phyloP scores from a whole-genome alignment of 2,329 filamentous ascomycete species.

The Truncatella angustata region DNA sequence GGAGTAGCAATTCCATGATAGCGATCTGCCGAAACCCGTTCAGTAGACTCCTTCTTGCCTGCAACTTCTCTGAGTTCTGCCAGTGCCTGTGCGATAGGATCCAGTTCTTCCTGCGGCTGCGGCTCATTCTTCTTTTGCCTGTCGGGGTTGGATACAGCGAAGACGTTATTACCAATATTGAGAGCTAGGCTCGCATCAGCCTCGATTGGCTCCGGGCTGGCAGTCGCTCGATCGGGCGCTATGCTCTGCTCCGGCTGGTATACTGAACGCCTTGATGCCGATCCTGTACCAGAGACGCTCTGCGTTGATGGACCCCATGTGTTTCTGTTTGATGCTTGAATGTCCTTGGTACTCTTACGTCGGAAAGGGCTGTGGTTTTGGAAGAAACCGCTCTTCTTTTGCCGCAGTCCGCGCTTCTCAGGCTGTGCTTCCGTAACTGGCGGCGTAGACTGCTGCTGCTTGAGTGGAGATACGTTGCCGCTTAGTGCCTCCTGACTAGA shows the following conservation, averaged over 20 bases:
- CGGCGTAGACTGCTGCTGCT: slow-evolving; percentile 43
- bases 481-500: slow-evolving; percentile 81
- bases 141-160: slow-evolving; percentile 82
- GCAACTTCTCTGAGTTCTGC: slow-evolving; percentile 86
- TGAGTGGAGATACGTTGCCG: slow-evolving; percentile 71
- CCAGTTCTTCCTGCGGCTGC: slow-evolving; percentile 59
- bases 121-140: slow-evolving; percentile 45
- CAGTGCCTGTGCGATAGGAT: slow-evolving; percentile 89
- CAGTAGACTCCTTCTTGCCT: slow-evolving; percentile 72
- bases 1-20: slow-evolving; percentile 94
- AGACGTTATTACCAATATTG: slow-evolving; percentile 94
- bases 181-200: slow-evolving; percentile 89
- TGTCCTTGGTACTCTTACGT: slow-evolving; percentile 82
- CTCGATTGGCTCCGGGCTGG: slow-evolving; percentile 83
- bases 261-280: slow-evolving; percentile 35
- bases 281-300: slow-evolving; percentile 13
- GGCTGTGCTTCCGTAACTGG: slow-evolving; percentile 46
- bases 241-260: slow-evolving; percentile 38
- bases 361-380: slow-evolving; percentile 90
- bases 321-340: slow-evolving; percentile 49
- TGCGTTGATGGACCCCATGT: slow-evolving; percentile 52
- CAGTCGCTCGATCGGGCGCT: slow-evolving; percentile 38
- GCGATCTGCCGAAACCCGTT: slow-evolving; percentile 89
- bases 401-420: slow-evolving; percentile 66
- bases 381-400: slow-evolving; percentile 83